These are phyloP conservation scores for Dioscorea alata DNA, from an alignment of 106 monocot species.

Conservation along the genomic window DNA sequence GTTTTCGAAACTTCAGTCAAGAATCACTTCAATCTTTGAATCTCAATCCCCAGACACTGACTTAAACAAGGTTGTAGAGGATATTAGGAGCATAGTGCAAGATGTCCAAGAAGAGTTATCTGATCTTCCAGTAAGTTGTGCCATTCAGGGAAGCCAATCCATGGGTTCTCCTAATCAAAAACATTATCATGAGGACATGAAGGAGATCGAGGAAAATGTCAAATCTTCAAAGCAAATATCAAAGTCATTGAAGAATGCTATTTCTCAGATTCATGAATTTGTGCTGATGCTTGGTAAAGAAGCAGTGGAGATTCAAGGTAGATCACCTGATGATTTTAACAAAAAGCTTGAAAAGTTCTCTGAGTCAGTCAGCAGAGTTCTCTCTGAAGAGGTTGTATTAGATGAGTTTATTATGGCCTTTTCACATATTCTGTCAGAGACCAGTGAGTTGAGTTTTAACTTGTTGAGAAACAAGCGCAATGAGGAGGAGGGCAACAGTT, in stretches of 20 bases:
- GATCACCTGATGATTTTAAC: background rate
- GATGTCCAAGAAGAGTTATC: constrained; percentile 30
- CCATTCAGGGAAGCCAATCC: constrained; percentile 4
- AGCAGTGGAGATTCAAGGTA: constrained; percentile 1
- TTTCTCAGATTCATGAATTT: constrained; percentile 14
- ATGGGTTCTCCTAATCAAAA: constrained; percentile 8
- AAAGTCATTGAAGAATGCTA: background rate
- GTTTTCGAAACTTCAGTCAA: constrained; percentile 38
- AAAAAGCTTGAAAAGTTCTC: constrained; percentile 5
- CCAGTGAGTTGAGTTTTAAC: background rate
- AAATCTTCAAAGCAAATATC: background rate
- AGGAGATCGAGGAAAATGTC: background rate
- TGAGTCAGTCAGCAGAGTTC: constrained; percentile 2
- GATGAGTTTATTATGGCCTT: constrained; percentile 7
- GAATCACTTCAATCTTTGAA: constrained; percentile 34
- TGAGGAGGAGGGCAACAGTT: constrained; percentile 5
- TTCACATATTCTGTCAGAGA: constrained; percentile 9
- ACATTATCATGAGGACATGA: constrained; percentile 1
- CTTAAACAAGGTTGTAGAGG: constrained; percentile 26
- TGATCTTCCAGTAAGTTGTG: constrained; percentile 2
- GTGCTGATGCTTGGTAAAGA: constrained; percentile 1
- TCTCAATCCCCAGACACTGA: constrained; percentile 8
- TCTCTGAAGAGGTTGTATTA: background rate
- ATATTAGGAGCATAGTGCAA: constrained; percentile 29
- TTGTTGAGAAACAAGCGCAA: background rate